Evolutionary conservation across 352 stramenopile species (phyloP).

Genomic region (Phytophthora kernoviae): DNA sequence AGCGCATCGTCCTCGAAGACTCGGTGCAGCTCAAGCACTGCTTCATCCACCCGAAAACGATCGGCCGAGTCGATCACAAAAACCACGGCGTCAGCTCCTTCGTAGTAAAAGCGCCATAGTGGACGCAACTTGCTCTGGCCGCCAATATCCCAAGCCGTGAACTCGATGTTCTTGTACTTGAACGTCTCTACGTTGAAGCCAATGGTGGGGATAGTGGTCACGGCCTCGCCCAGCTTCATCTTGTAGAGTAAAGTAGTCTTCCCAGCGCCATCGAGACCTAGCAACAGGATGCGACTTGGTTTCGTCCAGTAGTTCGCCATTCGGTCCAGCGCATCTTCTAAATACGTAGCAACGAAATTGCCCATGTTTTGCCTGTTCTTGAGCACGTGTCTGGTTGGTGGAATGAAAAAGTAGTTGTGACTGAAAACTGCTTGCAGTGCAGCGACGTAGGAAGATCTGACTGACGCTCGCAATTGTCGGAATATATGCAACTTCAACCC

Average conservation of each 20-base stretch:
- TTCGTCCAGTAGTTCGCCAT: constrained; percentile 44
- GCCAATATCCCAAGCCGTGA: constrained; percentile 85
- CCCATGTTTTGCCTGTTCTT: constrained; percentile 29
- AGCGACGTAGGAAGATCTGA: not conserved
- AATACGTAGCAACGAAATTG: constrained; percentile 38
- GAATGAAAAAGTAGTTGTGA: constrained; percentile 14
- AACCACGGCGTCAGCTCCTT: constrained; percentile 71
- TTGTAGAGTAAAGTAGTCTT: constrained; percentile 96
- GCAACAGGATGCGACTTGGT: constrained; percentile 74
- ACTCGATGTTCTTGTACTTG: constrained; percentile 67
- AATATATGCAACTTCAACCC: constrained; percentile 8
- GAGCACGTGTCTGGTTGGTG: not conserved
- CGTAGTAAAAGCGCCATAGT: constrained; percentile 81
- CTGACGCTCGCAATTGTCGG: constrained; percentile 1
- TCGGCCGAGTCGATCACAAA: constrained; percentile 83
- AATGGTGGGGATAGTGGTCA: constrained; percentile 79
- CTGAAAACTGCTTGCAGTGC: not conserved
- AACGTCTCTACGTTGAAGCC: constrained; percentile 85
- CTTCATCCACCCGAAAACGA: constrained; percentile 50
- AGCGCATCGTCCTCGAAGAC: constrained; percentile 53
- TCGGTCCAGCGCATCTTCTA: constrained; percentile 32
- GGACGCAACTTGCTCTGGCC: constrained; percentile 70
- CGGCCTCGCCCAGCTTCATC: constrained; percentile 66
- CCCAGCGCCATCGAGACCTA: constrained; percentile 92
- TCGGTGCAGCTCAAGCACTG: constrained; percentile 38